Conservation (phyloP, 371 early-diverging fungal species). For the Mucor plumbeus region DNA sequence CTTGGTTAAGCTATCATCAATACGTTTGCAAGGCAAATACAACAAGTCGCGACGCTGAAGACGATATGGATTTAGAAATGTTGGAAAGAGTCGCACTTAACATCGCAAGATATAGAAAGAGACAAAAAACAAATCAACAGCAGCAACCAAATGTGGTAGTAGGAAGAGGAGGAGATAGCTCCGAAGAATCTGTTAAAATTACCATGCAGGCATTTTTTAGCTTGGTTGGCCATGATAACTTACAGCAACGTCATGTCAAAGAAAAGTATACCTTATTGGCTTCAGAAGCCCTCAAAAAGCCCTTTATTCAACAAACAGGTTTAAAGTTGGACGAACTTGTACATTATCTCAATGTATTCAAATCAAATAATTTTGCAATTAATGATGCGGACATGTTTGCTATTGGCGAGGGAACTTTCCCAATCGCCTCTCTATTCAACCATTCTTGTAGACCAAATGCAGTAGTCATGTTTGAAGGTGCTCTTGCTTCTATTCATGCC, state of each 20-base stretch:
- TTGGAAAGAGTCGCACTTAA: conserved; percentile 48
- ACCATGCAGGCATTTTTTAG: conserved; percentile 55
- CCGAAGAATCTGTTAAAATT: conserved; percentile 38
- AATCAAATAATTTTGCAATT: conserved; percentile 80
- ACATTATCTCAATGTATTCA: conserved; percentile 65
- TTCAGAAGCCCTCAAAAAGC: conserved; percentile 24
- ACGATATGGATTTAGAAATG: conserved; percentile 45
- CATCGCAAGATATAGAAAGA: conserved; percentile 34
- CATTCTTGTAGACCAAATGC: conserved; percentile 89
- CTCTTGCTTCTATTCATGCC: conserved; percentile 62
- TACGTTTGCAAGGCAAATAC: conserved; percentile 36
- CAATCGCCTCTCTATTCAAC: conserved; percentile 82
- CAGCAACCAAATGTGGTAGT: neutral
- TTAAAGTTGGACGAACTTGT: conserved; percentile 39
- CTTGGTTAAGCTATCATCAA: conserved; percentile 56
- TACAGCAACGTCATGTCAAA: conserved; percentile 30
- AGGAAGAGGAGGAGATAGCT: neutral
- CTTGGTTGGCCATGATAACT: conserved; percentile 40
- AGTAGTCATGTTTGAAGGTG: conserved; percentile 62
- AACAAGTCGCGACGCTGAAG: conserved; percentile 22
- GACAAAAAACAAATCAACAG: conserved; percentile 1
- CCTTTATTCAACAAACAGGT: conserved; percentile 32
- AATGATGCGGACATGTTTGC: conserved; percentile 69
- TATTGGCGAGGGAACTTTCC: conserved; percentile 80
- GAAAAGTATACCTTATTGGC: conserved; percentile 20